phyloP scores from a whole-genome alignment of 2,329 filamentous ascomycete genomes.

The Aspergillus pseudonomiae region DNA sequence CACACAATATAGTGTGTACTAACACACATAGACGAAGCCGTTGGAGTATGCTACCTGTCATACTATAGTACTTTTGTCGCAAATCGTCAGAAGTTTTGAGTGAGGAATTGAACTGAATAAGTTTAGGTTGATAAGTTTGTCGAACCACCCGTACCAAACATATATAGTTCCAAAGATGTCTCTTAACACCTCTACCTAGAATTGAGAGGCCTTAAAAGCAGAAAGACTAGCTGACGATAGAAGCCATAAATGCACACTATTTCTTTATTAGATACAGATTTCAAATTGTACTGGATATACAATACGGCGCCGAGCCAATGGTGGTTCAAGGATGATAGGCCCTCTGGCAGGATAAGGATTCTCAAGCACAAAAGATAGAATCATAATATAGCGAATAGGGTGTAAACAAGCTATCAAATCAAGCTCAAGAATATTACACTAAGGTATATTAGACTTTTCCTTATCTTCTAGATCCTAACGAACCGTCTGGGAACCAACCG shows the following conservation, averaged over 20 bases:
- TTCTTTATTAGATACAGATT: background rate
- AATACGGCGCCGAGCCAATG: background rate
- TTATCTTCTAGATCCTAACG: background rate
- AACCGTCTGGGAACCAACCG: background rate
- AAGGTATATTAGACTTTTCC: background rate
- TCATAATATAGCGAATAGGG: background rate
- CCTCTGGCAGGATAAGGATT: background rate
- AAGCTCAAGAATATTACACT: background rate
- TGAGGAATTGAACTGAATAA: background rate
- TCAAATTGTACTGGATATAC: background rate
- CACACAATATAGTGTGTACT: background rate
- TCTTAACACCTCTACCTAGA: background rate
- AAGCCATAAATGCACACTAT: background rate
- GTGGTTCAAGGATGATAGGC: background rate
- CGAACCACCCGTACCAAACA: background rate
- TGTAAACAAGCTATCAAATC: background rate
- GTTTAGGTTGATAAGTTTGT: background rate
- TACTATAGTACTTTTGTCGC: background rate
- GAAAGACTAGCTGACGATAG: background rate
- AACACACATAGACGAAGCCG: background rate
- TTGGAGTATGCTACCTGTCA: background rate
- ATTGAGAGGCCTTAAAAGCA: background rate
- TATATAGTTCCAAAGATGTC: background rate
- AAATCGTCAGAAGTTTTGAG: background rate
- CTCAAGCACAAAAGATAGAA: background rate